Evolutionary conservation across 2,329 filamentous ascomycete species (phyloP).

Genomic region (Dactylellina parvicollis): DNA sequence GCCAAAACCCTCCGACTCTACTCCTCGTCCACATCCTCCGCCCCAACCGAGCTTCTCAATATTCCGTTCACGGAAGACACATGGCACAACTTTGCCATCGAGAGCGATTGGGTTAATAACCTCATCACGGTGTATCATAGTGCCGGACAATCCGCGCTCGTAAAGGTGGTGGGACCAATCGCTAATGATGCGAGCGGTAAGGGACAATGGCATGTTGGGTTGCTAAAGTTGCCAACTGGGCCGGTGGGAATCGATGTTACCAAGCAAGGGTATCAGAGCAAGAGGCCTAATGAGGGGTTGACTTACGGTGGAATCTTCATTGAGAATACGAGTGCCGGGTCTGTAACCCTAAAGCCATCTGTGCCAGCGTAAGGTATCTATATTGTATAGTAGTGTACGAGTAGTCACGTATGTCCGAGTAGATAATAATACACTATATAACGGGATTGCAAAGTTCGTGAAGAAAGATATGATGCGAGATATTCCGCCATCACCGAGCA

Average conservation of each 20-base stretch:
- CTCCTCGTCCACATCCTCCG: slow-evolving; percentile 60
- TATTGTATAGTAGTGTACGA: slow-evolving; percentile 56
- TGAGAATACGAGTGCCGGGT: slow-evolving; percentile 61
- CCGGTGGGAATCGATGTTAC: slow-evolving; percentile 65
- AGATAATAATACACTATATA: slow-evolving; percentile 19
- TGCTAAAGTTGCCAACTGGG: slow-evolving; percentile 69
- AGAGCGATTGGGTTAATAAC: slow-evolving; percentile 69
- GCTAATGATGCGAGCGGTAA: slow-evolving; percentile 68
- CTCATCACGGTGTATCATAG: slow-evolving; percentile 69
- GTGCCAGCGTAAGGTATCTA: slow-evolving; percentile 59
- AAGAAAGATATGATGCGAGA: slow-evolving; percentile 1
- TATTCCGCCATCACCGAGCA: not conserved
- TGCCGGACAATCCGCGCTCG: slow-evolving; percentile 63
- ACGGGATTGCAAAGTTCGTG: not conserved
- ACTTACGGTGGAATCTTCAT: slow-evolving; percentile 67
- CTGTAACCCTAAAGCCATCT: slow-evolving; percentile 59
- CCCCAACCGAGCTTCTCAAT: slow-evolving; percentile 66
- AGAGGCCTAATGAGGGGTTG: slow-evolving; percentile 66
- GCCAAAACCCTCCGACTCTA: slow-evolving; percentile 64
- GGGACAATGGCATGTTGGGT: slow-evolving; percentile 71
- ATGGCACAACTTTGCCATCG: slow-evolving; percentile 72
- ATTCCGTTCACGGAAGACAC: slow-evolving; percentile 65
- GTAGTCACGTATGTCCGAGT: slow-evolving; percentile 1
- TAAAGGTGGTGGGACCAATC: slow-evolving; percentile 64
- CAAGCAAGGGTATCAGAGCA: slow-evolving; percentile 65